These are phyloP conservation scores for Pythium biforme DNA, from an alignment of 352 stramenopile species.

Conservation along the genomic window DNA sequence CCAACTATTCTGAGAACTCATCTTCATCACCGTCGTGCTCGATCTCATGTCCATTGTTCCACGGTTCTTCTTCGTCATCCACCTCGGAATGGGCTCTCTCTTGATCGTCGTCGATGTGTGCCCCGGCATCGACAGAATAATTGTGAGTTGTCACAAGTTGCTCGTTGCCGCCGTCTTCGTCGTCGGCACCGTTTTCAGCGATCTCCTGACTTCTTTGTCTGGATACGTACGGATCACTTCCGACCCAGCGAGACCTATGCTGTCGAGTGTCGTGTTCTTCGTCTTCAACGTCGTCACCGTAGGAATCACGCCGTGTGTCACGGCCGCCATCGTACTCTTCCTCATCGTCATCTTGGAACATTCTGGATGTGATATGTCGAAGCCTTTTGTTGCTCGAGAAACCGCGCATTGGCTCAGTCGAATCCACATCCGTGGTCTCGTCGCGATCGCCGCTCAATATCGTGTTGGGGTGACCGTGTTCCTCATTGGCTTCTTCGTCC, in stretches of 20 bases:
- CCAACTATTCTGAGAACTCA: background rate
- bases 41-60: background rate
- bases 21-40: background rate
- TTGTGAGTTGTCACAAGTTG: background rate
- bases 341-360: conserved; percentile 24
- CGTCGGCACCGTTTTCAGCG: background rate
- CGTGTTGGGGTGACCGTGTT: conserved; percentile 15
- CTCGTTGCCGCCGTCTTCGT: background rate
- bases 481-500: conserved; percentile 31
- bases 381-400: conserved; percentile 18
- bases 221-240: conserved; percentile 12
- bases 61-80: conserved; percentile 10
- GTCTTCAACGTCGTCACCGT: background rate
- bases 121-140: background rate
- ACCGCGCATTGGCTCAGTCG: background rate
- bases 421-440: background rate
- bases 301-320: background rate
- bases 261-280: background rate
- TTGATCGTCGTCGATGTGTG: background rate
- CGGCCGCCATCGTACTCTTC: conserved; percentile 7
- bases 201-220: background rate
- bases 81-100: background rate
- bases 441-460: conserved; percentile 9
- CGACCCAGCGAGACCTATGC: conserved; percentile 18
- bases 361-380: conserved; percentile 10